Conservation (phyloP, 805 yeast genomes). For the Metschnikowia lochheadii region DNA sequence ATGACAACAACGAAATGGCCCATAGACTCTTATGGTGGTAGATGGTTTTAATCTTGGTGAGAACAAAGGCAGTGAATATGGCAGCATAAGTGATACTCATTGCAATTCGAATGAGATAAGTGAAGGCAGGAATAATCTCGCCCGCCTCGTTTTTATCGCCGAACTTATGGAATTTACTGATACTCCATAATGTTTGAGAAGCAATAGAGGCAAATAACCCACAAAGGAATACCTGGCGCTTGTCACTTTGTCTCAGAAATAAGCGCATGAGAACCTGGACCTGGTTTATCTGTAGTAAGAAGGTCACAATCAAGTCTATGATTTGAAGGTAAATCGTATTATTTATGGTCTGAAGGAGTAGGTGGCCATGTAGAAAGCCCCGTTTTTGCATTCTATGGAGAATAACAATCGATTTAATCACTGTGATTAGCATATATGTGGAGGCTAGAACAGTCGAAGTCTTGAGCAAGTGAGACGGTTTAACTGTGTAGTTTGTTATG, state of each 20-base stretch:
- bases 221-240: conserved; percentile 53
- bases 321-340: conserved; percentile 44
- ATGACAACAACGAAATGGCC: conserved; percentile 52
- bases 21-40: conserved; percentile 46
- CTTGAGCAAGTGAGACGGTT: conserved; percentile 51
- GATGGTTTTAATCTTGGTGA: conserved; percentile 50
- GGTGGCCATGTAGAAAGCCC: conserved; percentile 42
- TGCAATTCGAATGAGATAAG: conserved; percentile 68
- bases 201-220: conserved; percentile 52
- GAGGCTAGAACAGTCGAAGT: conserved; percentile 51
- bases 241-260: conserved; percentile 65
- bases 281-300: conserved; percentile 61
- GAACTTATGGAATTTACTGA: conserved; percentile 48
- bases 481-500: conserved; percentile 60
- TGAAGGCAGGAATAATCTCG: conserved; percentile 67
- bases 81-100: conserved; percentile 66
- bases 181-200: conserved; percentile 68
- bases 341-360: conserved; percentile 43
- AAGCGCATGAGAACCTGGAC: conserved; percentile 67
- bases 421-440: conserved; percentile 48
- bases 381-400: conserved; percentile 45
- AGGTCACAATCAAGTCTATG: conserved; percentile 54
- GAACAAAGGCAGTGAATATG: conserved; percentile 51
- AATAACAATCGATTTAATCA: conserved; percentile 43
- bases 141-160: conserved; percentile 40